These are phyloP conservation scores for Neurospora sp. DNA, from an alignment of 495 filamentous ascomycete genomes.

Conservation along the genomic window DNA sequence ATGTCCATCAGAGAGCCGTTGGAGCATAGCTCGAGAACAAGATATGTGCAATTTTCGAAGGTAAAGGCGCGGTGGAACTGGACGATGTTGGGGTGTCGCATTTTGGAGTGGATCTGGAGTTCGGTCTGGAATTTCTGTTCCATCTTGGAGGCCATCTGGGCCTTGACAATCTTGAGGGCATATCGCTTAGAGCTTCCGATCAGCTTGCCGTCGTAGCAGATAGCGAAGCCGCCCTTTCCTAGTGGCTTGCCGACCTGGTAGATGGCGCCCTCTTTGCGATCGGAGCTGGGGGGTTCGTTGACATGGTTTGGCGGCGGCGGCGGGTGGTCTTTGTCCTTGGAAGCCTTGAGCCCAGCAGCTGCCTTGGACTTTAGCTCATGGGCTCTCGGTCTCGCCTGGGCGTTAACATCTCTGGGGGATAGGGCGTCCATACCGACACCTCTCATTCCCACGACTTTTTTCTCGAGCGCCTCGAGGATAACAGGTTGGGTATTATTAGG, in stretches of 20 bases:
- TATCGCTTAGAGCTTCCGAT: slow-evolving; percentile 54
- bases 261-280: slow-evolving; percentile 57
- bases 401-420: slow-evolving; percentile 63
- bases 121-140: slow-evolving; percentile 98
- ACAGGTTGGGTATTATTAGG: neutral
- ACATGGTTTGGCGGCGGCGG: slow-evolving; percentile 70
- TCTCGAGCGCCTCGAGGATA: slow-evolving; percentile 2
- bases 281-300: slow-evolving; percentile 52
- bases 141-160: slow-evolving; percentile 72
- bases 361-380: slow-evolving; percentile 47
- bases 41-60: slow-evolving; percentile 78
- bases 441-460: slow-evolving; percentile 22
- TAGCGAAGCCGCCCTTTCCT: slow-evolving; percentile 91
- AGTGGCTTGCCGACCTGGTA: slow-evolving; percentile 78
- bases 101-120: slow-evolving; percentile 94
- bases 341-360: slow-evolving; percentile 41
- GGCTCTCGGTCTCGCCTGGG: slow-evolving; percentile 31
- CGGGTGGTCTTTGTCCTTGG: slow-evolving; percentile 61
- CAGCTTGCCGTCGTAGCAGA: slow-evolving; percentile 72
- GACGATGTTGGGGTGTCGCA: slow-evolving; percentile 89
- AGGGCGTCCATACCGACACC: slow-evolving; percentile 55
- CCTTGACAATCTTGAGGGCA: slow-evolving; percentile 85
- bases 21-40: slow-evolving; percentile 86
- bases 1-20: slow-evolving; percentile 99
- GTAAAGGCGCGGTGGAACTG: slow-evolving; percentile 91